These are phyloP conservation scores for Sporothrix pseudoabietina DNA, from an alignment of 2,329 filamentous ascomycete genomes.

Conservation along the genomic window DNA sequence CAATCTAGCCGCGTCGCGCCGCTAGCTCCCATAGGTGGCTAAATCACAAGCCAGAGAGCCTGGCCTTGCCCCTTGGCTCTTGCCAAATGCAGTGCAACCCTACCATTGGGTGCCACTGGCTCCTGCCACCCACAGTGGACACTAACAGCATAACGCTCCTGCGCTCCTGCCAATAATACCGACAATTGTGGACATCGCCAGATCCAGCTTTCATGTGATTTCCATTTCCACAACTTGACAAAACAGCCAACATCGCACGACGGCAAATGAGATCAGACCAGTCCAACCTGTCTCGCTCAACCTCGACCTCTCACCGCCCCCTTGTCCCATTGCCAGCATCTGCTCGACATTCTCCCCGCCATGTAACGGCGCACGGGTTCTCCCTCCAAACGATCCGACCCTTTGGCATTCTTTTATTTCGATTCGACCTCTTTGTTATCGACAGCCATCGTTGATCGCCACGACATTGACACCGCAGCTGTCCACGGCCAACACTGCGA, in stretches of 20 bases:
- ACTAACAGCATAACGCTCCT: background rate
- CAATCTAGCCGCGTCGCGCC: constrained; percentile 12
- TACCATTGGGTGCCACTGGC: background rate
- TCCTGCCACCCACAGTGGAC: background rate
- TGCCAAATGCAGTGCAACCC: background rate
- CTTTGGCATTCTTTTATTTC: background rate
- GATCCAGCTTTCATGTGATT: constrained; percentile 19
- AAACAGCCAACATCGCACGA: background rate
- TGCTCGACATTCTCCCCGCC: background rate
- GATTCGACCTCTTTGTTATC: background rate
- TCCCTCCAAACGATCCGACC: background rate
- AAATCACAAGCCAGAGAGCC: constrained; percentile 16
- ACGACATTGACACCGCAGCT: background rate
- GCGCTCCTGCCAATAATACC: background rate
- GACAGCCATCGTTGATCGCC: background rate
- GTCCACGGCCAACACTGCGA: background rate
- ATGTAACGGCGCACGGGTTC: constrained; percentile 11
- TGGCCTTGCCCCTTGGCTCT: background rate
- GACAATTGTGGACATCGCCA: constrained; percentile 6
- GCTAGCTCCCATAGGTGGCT: constrained; percentile 4
- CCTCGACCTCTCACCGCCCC: background rate
- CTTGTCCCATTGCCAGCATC: too few relatives aligned
- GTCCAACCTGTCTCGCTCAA: background rate
- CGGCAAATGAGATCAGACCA: background rate
- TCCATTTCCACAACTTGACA: background rate